Conservation (phyloP, 345 rosid genomes). For the Aethionema arabicum region DNA sequence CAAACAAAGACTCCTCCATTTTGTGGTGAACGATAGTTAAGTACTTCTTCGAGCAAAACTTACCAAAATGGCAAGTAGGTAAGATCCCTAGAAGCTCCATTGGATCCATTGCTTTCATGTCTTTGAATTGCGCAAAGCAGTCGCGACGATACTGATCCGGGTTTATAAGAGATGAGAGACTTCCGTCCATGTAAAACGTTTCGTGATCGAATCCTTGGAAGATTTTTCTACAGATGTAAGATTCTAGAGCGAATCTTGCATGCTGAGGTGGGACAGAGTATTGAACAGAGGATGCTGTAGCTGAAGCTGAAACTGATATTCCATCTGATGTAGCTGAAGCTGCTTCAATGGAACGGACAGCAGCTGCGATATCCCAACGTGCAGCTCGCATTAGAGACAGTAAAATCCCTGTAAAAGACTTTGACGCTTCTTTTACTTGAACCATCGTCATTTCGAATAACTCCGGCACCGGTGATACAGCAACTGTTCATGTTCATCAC, state of each 20-base stretch:
- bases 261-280: conserved; percentile 62
- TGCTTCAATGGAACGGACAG: conserved; percentile 88
- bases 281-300: conserved; percentile 48
- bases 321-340: conserved; percentile 48
- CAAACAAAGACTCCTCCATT: conserved; percentile 94
- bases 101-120: conserved; percentile 96
- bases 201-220: conserved; percentile 91
- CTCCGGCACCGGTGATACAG: conserved; percentile 78
- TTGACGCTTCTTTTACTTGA: conserved; percentile 75
- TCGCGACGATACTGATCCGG: conserved; percentile 77
- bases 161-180: conserved; percentile 77
- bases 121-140: conserved; percentile 79
- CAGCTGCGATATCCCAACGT: conserved; percentile 91
- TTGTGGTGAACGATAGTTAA: conserved; percentile 81
- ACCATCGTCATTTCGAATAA: conserved; percentile 64
- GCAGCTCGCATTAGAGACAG: conserved; percentile 86
- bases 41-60: conserved; percentile 81
- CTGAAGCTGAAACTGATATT: conserved; percentile 33
- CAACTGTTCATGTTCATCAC: conserved; percentile 45
- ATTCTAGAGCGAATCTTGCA: conserved; percentile 82
- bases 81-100: conserved; percentile 82
- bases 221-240: conserved; percentile 68
- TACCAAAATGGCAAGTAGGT: conserved; percentile 86
- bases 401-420: conserved; percentile 72
- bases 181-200: conserved; percentile 90